Evolutionary conservation across 2,329 filamentous ascomycete species (phyloP).

Genomic region (Bretziella fagacearum): DNA sequence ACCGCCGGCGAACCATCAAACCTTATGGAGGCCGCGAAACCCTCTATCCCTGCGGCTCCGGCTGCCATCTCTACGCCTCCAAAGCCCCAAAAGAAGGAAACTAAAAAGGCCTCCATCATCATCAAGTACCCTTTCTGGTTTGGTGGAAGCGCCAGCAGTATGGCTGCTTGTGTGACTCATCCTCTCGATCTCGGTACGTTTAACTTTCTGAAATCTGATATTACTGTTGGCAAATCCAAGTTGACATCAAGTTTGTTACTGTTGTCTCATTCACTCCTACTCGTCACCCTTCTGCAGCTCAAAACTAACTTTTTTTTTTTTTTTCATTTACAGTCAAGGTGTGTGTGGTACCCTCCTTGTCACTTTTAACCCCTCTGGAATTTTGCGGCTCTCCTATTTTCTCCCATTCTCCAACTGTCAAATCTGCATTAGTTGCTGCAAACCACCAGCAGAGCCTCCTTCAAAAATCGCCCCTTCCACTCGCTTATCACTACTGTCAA

Average conservation of each 20-base stretch:
- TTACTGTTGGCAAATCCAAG: not conserved
- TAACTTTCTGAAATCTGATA: not conserved
- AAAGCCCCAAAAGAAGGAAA: slow-evolving; percentile 12
- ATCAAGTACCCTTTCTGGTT: slow-evolving; percentile 80
- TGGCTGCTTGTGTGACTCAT: slow-evolving; percentile 83
- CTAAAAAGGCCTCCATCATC: slow-evolving; percentile 24
- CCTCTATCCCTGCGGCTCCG: not conserved
- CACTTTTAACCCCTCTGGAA: no score
- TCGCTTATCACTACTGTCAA: not conserved
- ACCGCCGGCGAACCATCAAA: not conserved
- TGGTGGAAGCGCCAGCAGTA: slow-evolving; percentile 81
- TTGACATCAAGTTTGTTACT: not conserved
- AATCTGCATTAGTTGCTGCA: not conserved
- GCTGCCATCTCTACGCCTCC: not conserved
- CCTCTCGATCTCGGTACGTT: slow-evolving; percentile 73
- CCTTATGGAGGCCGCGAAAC: slow-evolving; percentile 10
- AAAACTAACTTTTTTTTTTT: slow-evolving; percentile 15
- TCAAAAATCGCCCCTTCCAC: slow-evolving; percentile 3
- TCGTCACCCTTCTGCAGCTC: slow-evolving; percentile 15
- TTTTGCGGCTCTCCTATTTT: not conserved
- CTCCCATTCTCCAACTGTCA: not conserved
- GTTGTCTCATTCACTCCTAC: not conserved
- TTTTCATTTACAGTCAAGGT: slow-evolving; percentile 41
- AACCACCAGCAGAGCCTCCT: slow-evolving; percentile 9
- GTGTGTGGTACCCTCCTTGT: slow-evolving; percentile 10